Percentiles rank a stretch among this genome's conserved stretches.
Evolutionary conservation across 495 filamentous ascomycete genomes (phyloP).

Genomic region (Hypoxylon perforatum): DNA sequence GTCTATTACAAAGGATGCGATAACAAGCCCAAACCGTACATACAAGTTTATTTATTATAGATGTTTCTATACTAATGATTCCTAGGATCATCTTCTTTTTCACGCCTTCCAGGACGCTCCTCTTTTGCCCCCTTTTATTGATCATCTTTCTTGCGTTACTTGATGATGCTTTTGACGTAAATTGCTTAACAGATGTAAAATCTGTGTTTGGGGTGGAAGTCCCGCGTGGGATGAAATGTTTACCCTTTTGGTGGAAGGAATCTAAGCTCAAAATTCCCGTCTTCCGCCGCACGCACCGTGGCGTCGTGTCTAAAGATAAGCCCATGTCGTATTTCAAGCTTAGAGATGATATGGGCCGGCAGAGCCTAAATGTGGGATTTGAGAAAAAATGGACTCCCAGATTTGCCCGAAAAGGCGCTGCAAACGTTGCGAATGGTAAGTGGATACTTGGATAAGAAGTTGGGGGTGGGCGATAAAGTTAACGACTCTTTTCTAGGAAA

Average conservation of each 20-base stretch:
- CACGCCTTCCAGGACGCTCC: conserved; percentile 22
- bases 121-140: conserved; percentile 37
- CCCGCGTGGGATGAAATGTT: conserved; percentile 35
- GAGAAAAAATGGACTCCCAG: conserved; percentile 24
- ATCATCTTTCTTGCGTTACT: conserved; percentile 30
- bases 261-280: conserved; percentile 42
- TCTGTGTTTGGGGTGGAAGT: conserved; percentile 39
- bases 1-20: conserved; percentile 42
- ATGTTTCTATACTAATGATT: too few species aligned
- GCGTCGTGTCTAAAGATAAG: conserved; percentile 7
- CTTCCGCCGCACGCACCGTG: conserved; percentile 32
- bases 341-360: conserved; percentile 29
- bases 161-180: conserved; percentile 39
- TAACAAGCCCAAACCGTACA: conserved; percentile 43
- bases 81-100: conserved; percentile 44
- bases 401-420: conserved; percentile 32
- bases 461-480: too few species aligned
- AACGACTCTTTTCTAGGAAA: too few species aligned
- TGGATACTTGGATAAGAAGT: too few species aligned
- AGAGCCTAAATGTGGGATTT: conserved; percentile 33
- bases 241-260: conserved; percentile 41
- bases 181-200: conserved; percentile 25
- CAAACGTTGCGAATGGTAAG: conserved; percentile 39
- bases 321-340: conserved; percentile 37
- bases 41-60: too few species aligned